Evolutionary conservation across 352 stramenopile species (phyloP), one percentile per base, ranked within the genome.

Genomic region (Pythium chondricola): DNA sequence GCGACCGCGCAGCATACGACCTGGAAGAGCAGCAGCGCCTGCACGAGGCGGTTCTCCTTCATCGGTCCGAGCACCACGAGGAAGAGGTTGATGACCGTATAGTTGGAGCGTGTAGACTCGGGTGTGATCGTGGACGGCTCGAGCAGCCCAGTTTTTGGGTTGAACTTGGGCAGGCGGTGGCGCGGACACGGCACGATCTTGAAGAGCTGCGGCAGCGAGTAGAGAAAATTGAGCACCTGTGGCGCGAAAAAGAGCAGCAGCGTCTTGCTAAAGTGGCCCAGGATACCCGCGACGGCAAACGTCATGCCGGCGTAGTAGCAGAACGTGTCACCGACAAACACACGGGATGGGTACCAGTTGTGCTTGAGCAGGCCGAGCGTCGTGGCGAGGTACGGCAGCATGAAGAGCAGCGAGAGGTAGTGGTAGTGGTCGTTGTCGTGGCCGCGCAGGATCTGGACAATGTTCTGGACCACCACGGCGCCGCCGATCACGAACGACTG

Each of bases 251-350:
- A 98, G 20, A 99, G 80, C 51, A 99, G 58, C 31, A 99, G 70
- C 11, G 96, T 99, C 71, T 99, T 99, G 77, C 76, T 97, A 63
- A 99, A 99, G 70, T 99, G 96, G 24, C 96, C 91, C 32, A 97
- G 63, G 45, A 98, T 97, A 21, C 88, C 93, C 10, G 94, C 91
- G 20, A 98, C 96, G 0, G 96, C 97, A 69, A 99, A 98, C 1
- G 95, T 97, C 95, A 99, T 99, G 30, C 97, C 96, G 4, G 95
- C 95, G 67, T 98, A 99, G 70, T 99, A 99, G 63, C 95, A 98
- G 65, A 98, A 99, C 11, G 96, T 99, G 68, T 99, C 97, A 2
- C 97, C 97, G 14, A 99, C 97, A 69, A 99, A 99, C 7, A 98
- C 91, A 16, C 69, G 74, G 27, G 97, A 91, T 20, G 96, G 97